These are phyloP conservation scores for Myriosclerotinia curreyana DNA, from an alignment of 2,329 filamentous ascomycete species.

Conservation along the genomic window DNA sequence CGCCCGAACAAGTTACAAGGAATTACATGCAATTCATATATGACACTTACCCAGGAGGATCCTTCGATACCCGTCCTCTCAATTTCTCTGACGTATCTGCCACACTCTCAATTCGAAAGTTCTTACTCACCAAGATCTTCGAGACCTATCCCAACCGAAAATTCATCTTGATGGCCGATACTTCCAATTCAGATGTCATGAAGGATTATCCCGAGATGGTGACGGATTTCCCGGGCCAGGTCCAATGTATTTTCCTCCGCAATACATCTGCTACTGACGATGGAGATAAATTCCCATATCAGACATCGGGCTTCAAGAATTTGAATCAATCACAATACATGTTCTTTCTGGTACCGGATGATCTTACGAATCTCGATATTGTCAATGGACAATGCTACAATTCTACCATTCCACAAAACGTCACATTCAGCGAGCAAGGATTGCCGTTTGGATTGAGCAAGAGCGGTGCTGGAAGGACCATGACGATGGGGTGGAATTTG, in stretches of 20 bases:
- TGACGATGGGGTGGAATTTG: not conserved
- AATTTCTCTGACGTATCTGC: constrained; percentile 76
- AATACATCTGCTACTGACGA: constrained; percentile 70
- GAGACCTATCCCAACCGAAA: constrained; percentile 71
- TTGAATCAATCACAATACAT: constrained; percentile 68
- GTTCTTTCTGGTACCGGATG: constrained; percentile 74
- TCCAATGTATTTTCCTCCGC: constrained; percentile 73
- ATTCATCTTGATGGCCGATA: constrained; percentile 74
- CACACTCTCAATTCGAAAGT: constrained; percentile 68
- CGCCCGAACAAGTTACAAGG: constrained; percentile 72
- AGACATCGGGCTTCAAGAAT: constrained; percentile 67
- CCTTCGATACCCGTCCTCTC: constrained; percentile 67
- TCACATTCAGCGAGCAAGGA: constrained; percentile 67
- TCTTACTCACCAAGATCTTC: constrained; percentile 68
- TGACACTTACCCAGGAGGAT: constrained; percentile 71
- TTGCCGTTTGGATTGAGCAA: constrained; percentile 45
- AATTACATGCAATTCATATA: constrained; percentile 82
- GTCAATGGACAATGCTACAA: constrained; percentile 67
- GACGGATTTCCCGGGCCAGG: constrained; percentile 64
- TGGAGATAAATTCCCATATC: constrained; percentile 68
- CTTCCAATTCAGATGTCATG: constrained; percentile 75
- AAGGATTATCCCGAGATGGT: constrained; percentile 59
- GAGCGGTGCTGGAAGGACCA: constrained; percentile 21
- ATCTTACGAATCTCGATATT: constrained; percentile 64
- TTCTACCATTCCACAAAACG: constrained; percentile 60